Conservation (phyloP, 2,329 filamentous ascomycete genomes). For the Leptodontidium sp. region DNA sequence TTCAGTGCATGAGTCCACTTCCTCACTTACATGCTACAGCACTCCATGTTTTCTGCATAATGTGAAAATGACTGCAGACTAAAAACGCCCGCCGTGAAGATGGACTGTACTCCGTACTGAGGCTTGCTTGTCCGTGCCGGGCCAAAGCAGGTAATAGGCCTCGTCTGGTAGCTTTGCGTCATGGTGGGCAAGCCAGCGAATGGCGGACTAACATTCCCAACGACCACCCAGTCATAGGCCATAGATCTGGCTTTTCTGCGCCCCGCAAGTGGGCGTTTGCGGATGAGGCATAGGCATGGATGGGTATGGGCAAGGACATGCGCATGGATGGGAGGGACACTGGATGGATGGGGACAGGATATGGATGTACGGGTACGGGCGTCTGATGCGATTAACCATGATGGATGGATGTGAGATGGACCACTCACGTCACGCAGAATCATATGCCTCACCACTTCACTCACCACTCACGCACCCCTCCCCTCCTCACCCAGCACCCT, state of each 20-base stretch:
- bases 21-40: no score
- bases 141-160: neutral
- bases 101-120: neutral
- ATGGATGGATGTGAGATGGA: neutral
- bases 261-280: constrained; percentile 13
- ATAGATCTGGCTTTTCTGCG: neutral
- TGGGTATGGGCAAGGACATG: no score
- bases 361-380: neutral
- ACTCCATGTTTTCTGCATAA: no score
- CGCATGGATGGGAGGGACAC: no score
- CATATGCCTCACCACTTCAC: neutral
- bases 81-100: neutral
- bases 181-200: neutral
- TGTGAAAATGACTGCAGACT: no score
- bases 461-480: no score
- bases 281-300: neutral
- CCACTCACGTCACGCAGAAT: constrained; percentile 1
- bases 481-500: no score
- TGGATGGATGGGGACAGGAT: no score
- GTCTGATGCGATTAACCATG: neutral
- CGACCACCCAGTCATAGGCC: constrained; percentile 10
- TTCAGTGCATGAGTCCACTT: neutral
- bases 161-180: constrained; percentile 16
- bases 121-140: neutral
- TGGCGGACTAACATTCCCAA: neutral